These are phyloP conservation scores for Wickerhamomyces rabaulensis DNA, from an alignment of 805 yeast genomes.

Conservation along the genomic window DNA sequence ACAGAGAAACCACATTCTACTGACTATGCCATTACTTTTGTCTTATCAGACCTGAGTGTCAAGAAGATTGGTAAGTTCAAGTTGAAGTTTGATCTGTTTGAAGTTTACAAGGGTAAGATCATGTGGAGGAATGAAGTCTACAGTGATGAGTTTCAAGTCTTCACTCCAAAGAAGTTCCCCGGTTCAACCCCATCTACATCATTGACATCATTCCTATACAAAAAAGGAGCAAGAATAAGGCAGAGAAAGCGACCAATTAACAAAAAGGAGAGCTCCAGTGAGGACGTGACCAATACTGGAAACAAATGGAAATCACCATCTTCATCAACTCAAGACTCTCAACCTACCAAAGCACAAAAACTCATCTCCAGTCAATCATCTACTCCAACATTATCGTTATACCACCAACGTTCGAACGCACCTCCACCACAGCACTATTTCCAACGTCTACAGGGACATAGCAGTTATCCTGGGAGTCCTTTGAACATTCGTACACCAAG, in stretches of 20 bases:
- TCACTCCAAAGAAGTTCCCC: constrained; percentile 28
- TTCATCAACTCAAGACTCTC: not conserved
- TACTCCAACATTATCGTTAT: not conserved
- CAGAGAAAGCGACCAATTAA: constrained; percentile 26
- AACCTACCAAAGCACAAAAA: not conserved
- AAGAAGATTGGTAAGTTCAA: constrained; percentile 23
- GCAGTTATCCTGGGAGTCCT: not conserved
- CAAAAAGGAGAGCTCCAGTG: constrained; percentile 27
- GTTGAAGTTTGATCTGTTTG: constrained; percentile 25
- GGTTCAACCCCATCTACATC: constrained; percentile 26
- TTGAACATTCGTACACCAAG: not conserved
- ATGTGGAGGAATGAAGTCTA: constrained; percentile 11
- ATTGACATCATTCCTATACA: constrained; percentile 24
- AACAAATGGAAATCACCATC: not conserved
- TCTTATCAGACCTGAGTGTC: constrained; percentile 27
- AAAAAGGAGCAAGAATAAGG: constrained; percentile 28
- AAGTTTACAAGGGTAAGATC: constrained; percentile 21
- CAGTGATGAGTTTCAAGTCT: constrained; percentile 23
- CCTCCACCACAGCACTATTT: not conserved
- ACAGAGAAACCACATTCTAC: constrained; percentile 11
- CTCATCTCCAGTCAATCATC: not conserved
- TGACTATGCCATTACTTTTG: constrained; percentile 25
- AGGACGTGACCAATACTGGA: not conserved
- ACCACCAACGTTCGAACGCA: not conserved
- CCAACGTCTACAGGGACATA: not conserved